phyloP scores from a whole-genome alignment of 2,329 filamentous ascomycete species.

The Zymoseptoria ardabiliae region DNA sequence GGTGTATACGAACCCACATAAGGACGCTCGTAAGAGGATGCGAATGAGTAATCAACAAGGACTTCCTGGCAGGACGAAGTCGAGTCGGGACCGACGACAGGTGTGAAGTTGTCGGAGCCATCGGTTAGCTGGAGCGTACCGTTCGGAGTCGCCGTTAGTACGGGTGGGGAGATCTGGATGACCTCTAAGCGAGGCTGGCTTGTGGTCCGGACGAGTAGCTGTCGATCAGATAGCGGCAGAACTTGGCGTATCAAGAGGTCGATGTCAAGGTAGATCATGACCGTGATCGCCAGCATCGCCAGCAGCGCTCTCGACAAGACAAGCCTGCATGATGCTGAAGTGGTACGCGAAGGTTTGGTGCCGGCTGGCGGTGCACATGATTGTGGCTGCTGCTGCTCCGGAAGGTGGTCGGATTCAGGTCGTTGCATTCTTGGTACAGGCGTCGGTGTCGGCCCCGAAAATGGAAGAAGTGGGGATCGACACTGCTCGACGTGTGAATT shows the following conservation, averaged over 20 bases:
- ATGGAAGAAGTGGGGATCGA: neutral
- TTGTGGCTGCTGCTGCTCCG: neutral
- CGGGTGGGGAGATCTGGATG: conserved; percentile 62
- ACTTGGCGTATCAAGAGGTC: neutral
- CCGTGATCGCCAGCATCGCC: conserved; percentile 5
- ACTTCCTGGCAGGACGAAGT: conserved; percentile 43
- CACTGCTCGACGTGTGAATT: neutral
- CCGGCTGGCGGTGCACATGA: neutral
- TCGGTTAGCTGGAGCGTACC: conserved; percentile 34
- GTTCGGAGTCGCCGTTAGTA: conserved; percentile 43
- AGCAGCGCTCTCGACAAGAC: conserved; percentile 1
- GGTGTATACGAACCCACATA: conserved; percentile 64
- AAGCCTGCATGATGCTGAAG: neutral
- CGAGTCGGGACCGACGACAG: conserved; percentile 20
- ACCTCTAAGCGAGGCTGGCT: conserved; percentile 46
- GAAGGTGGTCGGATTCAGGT: neutral
- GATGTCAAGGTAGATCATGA: conserved; percentile 5
- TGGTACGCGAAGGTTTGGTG: neutral
- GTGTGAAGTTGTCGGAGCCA: conserved; percentile 24
- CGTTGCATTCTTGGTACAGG: neutral
- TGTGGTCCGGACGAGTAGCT: conserved; percentile 11
- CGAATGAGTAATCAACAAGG: conserved; percentile 68
- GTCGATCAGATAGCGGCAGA: neutral
- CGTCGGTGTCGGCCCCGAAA: neutral
- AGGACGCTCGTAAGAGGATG: conserved; percentile 63